A percentile compares a stretch with the other conserved stretches of the same genome.
phyloP scores from a whole-genome alignment of 805 yeast genomes.

The Metschnikowia bowlesiae region DNA sequence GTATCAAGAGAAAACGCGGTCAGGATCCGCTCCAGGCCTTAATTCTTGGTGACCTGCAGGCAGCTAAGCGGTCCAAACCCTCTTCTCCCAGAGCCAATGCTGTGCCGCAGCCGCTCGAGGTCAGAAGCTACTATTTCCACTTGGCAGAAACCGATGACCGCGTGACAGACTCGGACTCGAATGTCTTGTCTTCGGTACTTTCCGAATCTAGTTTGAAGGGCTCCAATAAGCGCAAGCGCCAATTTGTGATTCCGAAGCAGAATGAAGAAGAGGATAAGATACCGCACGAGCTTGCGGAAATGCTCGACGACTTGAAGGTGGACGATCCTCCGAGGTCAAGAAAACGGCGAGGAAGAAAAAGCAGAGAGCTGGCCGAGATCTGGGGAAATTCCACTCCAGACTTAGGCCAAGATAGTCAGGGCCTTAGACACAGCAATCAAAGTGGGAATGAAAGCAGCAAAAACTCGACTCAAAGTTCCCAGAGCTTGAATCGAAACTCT shows the following conservation, averaged over 20 bases:
- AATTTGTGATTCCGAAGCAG: slow-evolving; percentile 33
- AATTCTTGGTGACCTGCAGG: slow-evolving; percentile 38
- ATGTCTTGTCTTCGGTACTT: slow-evolving; percentile 24
- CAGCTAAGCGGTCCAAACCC: slow-evolving; percentile 40
- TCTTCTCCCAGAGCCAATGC: slow-evolving; percentile 26
- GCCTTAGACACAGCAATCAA: too few species aligned
- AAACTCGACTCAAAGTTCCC: not conserved
- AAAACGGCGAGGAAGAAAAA: slow-evolving; percentile 8
- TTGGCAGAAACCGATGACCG: slow-evolving; percentile 34
- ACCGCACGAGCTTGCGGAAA: slow-evolving; percentile 65
- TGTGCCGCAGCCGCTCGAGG: slow-evolving; percentile 12
- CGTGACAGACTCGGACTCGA: slow-evolving; percentile 13
- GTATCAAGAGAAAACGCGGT: slow-evolving; percentile 81
- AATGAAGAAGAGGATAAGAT: slow-evolving; percentile 33
- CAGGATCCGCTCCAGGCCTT: slow-evolving; percentile 89
- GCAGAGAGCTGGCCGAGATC: not conserved
- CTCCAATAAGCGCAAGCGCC: slow-evolving; percentile 17
- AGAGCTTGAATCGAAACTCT: not conserved
- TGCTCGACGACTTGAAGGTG: slow-evolving; percentile 61
- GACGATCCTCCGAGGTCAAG: slow-evolving; percentile 6
- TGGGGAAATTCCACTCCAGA: not conserved
- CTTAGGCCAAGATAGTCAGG: too few species aligned
- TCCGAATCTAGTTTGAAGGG: slow-evolving; percentile 17
- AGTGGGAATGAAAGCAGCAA: not conserved
- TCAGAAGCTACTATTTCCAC: slow-evolving; percentile 26